Base-by-base conservation (phyloP, 345 rosid genomes). In the Arabis hirsuta region DNA sequence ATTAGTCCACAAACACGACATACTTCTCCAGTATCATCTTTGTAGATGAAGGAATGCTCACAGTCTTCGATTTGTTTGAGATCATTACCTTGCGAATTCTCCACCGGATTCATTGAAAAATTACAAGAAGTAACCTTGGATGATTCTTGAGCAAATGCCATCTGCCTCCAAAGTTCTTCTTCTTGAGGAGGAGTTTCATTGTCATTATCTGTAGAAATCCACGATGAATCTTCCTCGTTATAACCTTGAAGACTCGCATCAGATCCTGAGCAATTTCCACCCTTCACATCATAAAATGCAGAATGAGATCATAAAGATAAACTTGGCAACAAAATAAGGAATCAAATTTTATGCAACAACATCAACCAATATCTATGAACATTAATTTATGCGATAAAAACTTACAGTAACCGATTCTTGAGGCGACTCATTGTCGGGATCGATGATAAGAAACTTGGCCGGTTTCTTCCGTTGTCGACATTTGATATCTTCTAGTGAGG, bases 1-100 rank as follows among this genome's bases (percentile, higher is more conserved):
- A 91, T 83, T 43, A 91, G 89, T 67, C 98, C 97, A 60, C 98
- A 94, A 45, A 87, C 77, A 31, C 91, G 91, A 74, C 98, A 94
- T 12, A 91, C 97, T 84, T 82, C 88, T 26, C 98, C 98, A 16
- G 83, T 45, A 62, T 94, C 98, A 67, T 94, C 98, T 88, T 87
- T 91, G 82, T 85, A 68, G 62, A 94, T 79, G 78, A 81, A 89
- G 55, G 85, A 85, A 76, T 94, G 98, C 20, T 88, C 93, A 71
- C 98, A 94, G 48, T 76, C 83, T 29, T 84, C 84, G 0, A 67
- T 81, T 65, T 74, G 85, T 43, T 45, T 55, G 51, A 32, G 67
- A 32, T 86, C 90, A 46, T 75, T 72, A 2, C 69, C 55, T 41
- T 77, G 69, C 77, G 78, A 70, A 74, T 76, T 73, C 54, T 85